Evolutionary conservation across 1,284 basidiomycete species (phyloP).

Genomic region (Cutaneotrichosporon spelunceum): DNA sequence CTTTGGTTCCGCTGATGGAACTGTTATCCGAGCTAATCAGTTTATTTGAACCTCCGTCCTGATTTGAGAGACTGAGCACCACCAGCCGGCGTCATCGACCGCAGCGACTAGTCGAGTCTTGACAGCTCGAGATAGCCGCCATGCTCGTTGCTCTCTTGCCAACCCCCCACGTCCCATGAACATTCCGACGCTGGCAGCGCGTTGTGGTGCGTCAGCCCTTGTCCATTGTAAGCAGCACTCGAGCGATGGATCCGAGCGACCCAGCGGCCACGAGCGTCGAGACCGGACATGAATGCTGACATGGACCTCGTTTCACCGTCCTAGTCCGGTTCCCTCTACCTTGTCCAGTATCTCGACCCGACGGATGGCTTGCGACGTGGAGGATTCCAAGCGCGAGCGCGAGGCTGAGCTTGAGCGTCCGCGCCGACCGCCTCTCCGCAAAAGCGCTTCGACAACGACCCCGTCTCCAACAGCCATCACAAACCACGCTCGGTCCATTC

Average conservation of each 20-base stretch:
- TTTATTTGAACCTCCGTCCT: neutral
- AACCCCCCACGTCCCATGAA: neutral
- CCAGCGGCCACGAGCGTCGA: neutral
- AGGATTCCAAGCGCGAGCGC: neutral
- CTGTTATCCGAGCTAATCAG: neutral
- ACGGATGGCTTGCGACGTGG: neutral
- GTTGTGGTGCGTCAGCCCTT: neutral
- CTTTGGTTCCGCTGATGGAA: neutral
- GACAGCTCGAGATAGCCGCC: neutral
- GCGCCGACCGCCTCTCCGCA: neutral
- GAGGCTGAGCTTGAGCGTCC: too few relatives aligned
- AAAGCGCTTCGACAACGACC: neutral
- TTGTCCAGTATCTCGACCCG: neutral
- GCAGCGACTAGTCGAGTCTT: too few relatives aligned
- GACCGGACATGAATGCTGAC: neutral
- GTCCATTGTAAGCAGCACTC: neutral
- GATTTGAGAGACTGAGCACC: too few relatives aligned
- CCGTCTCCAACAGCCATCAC: neutral
- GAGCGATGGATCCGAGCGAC: neutral
- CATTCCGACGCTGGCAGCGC: neutral
- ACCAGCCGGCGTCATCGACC: too few relatives aligned
- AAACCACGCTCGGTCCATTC: neutral
- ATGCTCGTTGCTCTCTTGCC: neutral
- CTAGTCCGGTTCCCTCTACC: neutral
- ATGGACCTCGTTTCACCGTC: too few relatives aligned